A percentile compares a stretch with the other conserved stretches of the same genome.
phyloP scores from a whole-genome alignment of 139 green algal genomes.

The Nannochloris sp. region DNA sequence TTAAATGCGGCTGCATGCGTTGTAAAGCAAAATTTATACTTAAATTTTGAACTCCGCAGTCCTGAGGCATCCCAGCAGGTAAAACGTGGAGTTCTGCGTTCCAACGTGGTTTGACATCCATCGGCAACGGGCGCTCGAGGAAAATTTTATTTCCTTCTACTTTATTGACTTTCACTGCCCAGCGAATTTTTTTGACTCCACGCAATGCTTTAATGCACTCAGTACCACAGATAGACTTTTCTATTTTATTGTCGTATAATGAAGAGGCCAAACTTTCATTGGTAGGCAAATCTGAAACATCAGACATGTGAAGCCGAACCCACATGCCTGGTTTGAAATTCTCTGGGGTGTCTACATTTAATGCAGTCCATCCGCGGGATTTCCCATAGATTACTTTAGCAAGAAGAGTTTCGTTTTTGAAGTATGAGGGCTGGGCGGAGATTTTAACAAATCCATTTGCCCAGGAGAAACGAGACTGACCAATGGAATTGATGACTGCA shows the following conservation, averaged over 20 bases:
- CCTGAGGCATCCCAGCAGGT: background rate
- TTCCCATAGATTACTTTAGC: no score
- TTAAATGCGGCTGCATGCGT: background rate
- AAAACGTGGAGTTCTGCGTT: background rate
- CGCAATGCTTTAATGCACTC: background rate
- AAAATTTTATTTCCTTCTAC: background rate
- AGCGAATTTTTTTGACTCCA: background rate
- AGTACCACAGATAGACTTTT: background rate
- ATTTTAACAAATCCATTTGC: no score
- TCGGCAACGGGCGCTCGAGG: background rate
- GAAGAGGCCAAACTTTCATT: background rate
- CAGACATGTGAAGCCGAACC: background rate
- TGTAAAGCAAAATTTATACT: background rate
- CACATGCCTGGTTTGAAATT: background rate
- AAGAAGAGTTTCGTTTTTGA: no score
- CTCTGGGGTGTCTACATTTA: background rate
- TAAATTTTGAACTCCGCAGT: constrained; percentile 4
- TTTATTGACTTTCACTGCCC: background rate
- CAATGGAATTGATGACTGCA: no score
- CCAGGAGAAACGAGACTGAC: no score
- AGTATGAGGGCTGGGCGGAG: no score
- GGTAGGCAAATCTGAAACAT: background rate
- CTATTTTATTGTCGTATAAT: background rate
- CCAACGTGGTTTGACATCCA: background rate
- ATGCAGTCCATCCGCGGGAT: no score